These are phyloP conservation scores for Didymellaceae sp. DNA, from an alignment of 2,329 filamentous ascomycete species.

Conservation along the genomic window DNA sequence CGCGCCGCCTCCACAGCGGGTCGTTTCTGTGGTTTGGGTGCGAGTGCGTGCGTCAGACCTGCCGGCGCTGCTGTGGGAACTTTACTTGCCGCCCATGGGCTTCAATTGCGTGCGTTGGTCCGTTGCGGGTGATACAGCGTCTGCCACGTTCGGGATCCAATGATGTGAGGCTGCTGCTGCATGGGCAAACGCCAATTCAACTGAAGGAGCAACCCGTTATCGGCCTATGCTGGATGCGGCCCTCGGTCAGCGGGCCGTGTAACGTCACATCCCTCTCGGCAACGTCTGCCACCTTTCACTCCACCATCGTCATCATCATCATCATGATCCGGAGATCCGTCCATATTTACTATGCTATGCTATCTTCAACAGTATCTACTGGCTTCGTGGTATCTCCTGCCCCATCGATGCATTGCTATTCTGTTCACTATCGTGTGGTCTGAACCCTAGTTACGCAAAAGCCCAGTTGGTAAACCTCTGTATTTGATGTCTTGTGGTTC, in stretches of 20 bases:
- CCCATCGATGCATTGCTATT: not conserved
- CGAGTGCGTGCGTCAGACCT: constrained; percentile 4
- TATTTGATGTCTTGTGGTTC: too few species aligned
- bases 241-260: constrained; percentile 34
- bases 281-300: not conserved
- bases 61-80: constrained; percentile 2
- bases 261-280: constrained; percentile 16
- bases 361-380: not conserved
- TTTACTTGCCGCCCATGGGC: constrained; percentile 32
- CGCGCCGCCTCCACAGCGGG: not conserved
- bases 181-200: constrained; percentile 28
- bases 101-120: constrained; percentile 39
- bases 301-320: not conserved
- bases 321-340: too few species aligned
- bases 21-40: not conserved
- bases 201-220: constrained; percentile 28
- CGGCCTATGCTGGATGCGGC: constrained; percentile 35
- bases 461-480: too few species aligned
- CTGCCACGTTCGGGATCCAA: constrained; percentile 43
- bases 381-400: not conserved
- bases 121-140: constrained; percentile 35
- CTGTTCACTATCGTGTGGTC: too few species aligned
- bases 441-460: too few species aligned
- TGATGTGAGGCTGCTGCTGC: constrained; percentile 25
- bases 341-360: too few species aligned